Evolutionary conservation across 352 stramenopile genomes (phyloP).

Genomic region (Phytopythium oedochilum): DNA sequence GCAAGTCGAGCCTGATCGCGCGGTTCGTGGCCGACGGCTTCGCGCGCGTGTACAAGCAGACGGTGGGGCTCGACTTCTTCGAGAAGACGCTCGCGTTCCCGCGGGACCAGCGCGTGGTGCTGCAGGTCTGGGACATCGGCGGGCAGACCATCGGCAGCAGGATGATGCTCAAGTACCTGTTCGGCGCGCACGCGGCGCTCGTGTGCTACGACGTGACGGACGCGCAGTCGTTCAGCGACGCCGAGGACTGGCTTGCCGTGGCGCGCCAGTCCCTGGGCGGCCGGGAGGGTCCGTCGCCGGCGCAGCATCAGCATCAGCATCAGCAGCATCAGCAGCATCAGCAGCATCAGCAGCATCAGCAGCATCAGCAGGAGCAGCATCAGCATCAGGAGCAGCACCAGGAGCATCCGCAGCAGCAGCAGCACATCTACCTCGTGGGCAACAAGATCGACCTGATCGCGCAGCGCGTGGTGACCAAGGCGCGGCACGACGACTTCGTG

Average conservation of each 20-base stretch:
- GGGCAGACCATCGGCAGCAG: constrained; percentile 87
- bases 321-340: too few species aligned
- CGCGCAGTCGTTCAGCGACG: constrained; percentile 74
- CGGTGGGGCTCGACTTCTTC: constrained; percentile 83
- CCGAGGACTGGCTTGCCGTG: constrained; percentile 72
- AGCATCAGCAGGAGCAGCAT: too few species aligned
- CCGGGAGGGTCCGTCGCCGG: constrained; percentile 1
- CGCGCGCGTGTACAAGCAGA: constrained; percentile 83
- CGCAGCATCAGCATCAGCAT: too few species aligned
- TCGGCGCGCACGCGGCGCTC: constrained; percentile 68
- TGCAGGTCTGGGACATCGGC: constrained; percentile 89
- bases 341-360: too few species aligned
- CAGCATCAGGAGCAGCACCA: too few species aligned
- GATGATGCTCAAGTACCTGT: constrained; percentile 87
- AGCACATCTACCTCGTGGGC: constrained; percentile 70
- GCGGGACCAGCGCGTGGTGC: constrained; percentile 64
- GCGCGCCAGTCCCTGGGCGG: constrained; percentile 15
- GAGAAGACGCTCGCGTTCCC: constrained; percentile 80
- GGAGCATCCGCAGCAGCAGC: too few species aligned
- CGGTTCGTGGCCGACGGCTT: constrained; percentile 84
- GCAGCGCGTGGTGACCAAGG: constrained; percentile 60
- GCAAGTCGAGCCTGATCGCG: constrained; percentile 81
- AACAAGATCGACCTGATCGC: constrained; percentile 88
- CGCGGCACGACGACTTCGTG: constrained; percentile 79
- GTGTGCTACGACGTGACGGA: constrained; percentile 88